Conservation (phyloP, 2,329 filamentous ascomycete species). For the Xylariaceae sp. region DNA sequence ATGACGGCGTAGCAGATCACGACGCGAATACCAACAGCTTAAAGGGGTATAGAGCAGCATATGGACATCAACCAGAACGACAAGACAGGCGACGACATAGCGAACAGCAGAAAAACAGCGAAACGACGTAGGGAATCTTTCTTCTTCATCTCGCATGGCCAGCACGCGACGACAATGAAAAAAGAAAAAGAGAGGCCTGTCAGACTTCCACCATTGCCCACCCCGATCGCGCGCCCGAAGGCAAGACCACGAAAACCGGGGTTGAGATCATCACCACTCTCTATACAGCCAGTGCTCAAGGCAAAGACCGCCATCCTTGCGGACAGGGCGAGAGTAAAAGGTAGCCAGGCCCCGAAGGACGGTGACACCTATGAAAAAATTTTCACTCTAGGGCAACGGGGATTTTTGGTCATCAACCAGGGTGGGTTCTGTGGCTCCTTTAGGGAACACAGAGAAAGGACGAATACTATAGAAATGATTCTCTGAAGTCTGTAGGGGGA, state of each 20-base stretch:
- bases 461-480: slow-evolving; percentile 99
- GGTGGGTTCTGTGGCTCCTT: slow-evolving; percentile 89
- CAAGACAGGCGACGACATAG: background rate
- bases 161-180: slow-evolving; percentile 52
- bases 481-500: slow-evolving; percentile 43
- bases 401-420: slow-evolving; percentile 91
- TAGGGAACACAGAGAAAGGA: slow-evolving; percentile 85
- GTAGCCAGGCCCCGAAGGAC: slow-evolving; percentile 36
- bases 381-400: slow-evolving; percentile 89
- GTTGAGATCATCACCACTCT: slow-evolving; percentile 94
- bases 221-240: slow-evolving; percentile 72
- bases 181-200: slow-evolving; percentile 56
- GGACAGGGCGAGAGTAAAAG: slow-evolving; percentile 53
- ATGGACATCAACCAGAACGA: too few relatives aligned
- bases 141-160: slow-evolving; percentile 49
- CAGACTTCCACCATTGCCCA: slow-evolving; percentile 87
- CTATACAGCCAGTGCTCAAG: slow-evolving; percentile 57
- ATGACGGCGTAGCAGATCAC: too few relatives aligned
- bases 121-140: slow-evolving; percentile 22
- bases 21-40: too few relatives aligned
- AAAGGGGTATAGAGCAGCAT: too few relatives aligned
- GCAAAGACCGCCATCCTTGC: slow-evolving; percentile 53
- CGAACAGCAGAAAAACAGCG: background rate
- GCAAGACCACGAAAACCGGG: slow-evolving; percentile 60
- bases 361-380: slow-evolving; percentile 38